A percentile compares a stretch with the other conserved stretches of the same genome.
Conservation (phyloP, 345 rosid species). For the Salix exigua region DNA sequence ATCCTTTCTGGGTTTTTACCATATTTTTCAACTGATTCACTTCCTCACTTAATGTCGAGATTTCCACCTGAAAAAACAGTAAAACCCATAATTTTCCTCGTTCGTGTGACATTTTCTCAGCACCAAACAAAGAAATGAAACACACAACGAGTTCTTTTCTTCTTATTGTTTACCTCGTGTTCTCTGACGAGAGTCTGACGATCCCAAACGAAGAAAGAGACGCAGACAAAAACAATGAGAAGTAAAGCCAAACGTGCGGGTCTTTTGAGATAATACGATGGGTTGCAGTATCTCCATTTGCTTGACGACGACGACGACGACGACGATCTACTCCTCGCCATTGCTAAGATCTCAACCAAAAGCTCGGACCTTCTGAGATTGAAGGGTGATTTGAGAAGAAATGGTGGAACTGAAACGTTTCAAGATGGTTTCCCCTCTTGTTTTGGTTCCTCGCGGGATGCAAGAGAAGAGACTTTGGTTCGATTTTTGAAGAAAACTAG, state of each 20-base stretch:
- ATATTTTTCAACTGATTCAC: slow-evolving; percentile 26
- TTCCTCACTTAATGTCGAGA: slow-evolving; percentile 40
- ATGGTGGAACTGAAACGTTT: not conserved
- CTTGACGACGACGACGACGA: slow-evolving; percentile 30
- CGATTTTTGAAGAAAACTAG: not conserved
- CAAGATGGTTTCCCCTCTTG: not conserved
- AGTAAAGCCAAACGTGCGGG: slow-evolving; percentile 73
- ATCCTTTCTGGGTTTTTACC: slow-evolving; percentile 27
- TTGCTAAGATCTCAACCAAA: not conserved
- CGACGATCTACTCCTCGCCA: slow-evolving; percentile 52
- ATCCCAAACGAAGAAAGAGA: slow-evolving; percentile 70
- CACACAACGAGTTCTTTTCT: not conserved
- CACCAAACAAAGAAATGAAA: not conserved
- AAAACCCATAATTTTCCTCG: not conserved
- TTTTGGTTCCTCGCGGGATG: not conserved
- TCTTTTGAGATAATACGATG: slow-evolving; percentile 65
- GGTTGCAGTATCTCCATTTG: slow-evolving; percentile 60
- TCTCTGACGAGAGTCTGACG: slow-evolving; percentile 75
- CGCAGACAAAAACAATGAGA: slow-evolving; percentile 58
- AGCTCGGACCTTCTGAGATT: not conserved
- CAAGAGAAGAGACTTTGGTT: not conserved
- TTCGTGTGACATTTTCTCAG: not conserved
- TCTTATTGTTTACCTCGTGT: slow-evolving; percentile 50
- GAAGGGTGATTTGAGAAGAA: not conserved
- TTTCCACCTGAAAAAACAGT: slow-evolving; percentile 37